Evolutionary conservation across 192 early-diverging fungal genomes (phyloP).

Genomic region (Cetraspora pellucida): DNA sequence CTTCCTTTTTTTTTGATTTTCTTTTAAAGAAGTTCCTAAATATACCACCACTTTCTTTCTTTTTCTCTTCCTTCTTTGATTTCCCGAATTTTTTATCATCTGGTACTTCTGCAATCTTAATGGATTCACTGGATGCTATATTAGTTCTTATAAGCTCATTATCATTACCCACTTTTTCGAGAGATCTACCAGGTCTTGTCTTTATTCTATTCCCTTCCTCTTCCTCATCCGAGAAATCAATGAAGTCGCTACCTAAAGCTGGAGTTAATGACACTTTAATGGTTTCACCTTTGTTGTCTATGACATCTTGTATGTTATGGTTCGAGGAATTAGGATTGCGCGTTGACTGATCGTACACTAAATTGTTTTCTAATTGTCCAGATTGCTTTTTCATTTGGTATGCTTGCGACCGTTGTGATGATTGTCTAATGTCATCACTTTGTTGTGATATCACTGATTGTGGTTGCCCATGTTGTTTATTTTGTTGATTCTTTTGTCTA

Average conservation of each 20-base stretch:
- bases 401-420: too few relatives aligned
- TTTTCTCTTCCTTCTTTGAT: constrained; percentile 38
- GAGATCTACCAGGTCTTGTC: constrained; percentile 26
- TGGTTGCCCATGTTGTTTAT: too few relatives aligned
- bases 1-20: constrained; percentile 5
- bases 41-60: constrained; percentile 20
- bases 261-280: constrained; percentile 6
- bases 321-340: too few relatives aligned
- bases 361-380: too few relatives aligned
- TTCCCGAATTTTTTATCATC: constrained; percentile 32
- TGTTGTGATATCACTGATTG: too few relatives aligned
- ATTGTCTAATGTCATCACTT: too few relatives aligned
- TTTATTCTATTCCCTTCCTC: not conserved
- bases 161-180: not conserved
- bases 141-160: not conserved
- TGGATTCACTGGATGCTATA: constrained; percentile 11
- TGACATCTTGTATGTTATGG: not conserved
- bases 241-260: constrained; percentile 25
- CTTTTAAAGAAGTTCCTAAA: constrained; percentile 17
- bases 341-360: too few relatives aligned
- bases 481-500: too few relatives aligned
- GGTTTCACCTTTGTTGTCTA: not conserved
- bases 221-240: constrained; percentile 33
- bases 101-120: constrained; percentile 30
- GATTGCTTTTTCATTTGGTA: too few relatives aligned